phyloP scores from a whole-genome alignment of 805 yeast genomes.

The Suhomyces prunicola region DNA sequence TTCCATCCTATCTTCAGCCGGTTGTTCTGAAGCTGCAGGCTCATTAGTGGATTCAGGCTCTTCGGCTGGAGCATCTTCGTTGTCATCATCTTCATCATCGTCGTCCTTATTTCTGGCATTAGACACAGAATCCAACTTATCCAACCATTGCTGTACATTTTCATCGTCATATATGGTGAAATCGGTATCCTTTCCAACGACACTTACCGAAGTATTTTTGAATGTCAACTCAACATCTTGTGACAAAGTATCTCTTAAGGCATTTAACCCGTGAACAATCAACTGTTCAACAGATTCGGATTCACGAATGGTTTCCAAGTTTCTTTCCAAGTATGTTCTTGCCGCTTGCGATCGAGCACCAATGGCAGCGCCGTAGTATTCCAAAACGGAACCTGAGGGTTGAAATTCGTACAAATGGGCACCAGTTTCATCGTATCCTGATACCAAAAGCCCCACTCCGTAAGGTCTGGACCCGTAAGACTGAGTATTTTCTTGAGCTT shows the following conservation, averaged over 20 bases:
- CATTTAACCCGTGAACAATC: slow-evolving; percentile 80
- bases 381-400: slow-evolving; percentile 92
- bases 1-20: slow-evolving; percentile 37
- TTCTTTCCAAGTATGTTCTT: slow-evolving; percentile 89
- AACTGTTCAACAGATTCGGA: slow-evolving; percentile 65
- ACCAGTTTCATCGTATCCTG: slow-evolving; percentile 91
- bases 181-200: slow-evolving; percentile 78
- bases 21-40: slow-evolving; percentile 10
- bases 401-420: slow-evolving; percentile 93
- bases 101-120: slow-evolving; percentile 51
- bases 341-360: slow-evolving; percentile 99
- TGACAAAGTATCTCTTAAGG: slow-evolving; percentile 88
- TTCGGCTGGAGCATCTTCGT: slow-evolving; percentile 13
- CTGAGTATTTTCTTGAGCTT: slow-evolving; percentile 96
- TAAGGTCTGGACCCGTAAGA: slow-evolving; percentile 95
- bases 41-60: slow-evolving; percentile 13
- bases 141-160: slow-evolving; percentile 79
- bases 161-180: slow-evolving; percentile 86
- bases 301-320: slow-evolving; percentile 62
- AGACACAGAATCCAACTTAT: slow-evolving; percentile 63
- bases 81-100: slow-evolving; percentile 30
- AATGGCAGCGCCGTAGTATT: slow-evolving; percentile 89
- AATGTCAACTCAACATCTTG: slow-evolving; percentile 89
- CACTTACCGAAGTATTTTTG: slow-evolving; percentile 84
- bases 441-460: slow-evolving; percentile 90